Conservation (phyloP, 495 filamentous ascomycete genomes). For the Venustampulla echinocandica region DNA sequence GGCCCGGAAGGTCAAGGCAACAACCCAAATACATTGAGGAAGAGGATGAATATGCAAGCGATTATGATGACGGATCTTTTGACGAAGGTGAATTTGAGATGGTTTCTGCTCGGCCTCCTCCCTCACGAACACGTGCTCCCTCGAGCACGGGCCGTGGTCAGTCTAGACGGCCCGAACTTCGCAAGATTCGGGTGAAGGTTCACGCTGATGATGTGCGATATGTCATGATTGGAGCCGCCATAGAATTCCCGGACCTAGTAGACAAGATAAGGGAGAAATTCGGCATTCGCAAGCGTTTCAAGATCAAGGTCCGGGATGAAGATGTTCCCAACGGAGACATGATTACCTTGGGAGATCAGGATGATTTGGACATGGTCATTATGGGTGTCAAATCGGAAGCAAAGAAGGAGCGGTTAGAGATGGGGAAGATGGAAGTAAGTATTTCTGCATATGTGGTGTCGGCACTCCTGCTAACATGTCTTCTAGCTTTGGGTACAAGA, state of each 20-base stretch:
- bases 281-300: constrained; percentile 56
- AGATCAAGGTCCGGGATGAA: constrained; percentile 77
- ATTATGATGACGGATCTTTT: constrained; percentile 58
- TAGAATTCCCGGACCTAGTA: constrained; percentile 70
- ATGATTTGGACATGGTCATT: constrained; percentile 86
- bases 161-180: constrained; percentile 40
- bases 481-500: constrained; percentile 24
- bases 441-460: not conserved
- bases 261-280: constrained; percentile 79
- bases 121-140: constrained; percentile 29
- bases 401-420: constrained; percentile 63
- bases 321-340: constrained; percentile 72
- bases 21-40: constrained; percentile 61
- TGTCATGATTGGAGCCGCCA: constrained; percentile 68
- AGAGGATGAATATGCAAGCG: constrained; percentile 60
- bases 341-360: constrained; percentile 94
- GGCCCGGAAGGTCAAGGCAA: constrained; percentile 24
- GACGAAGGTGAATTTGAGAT: constrained; percentile 82
- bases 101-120: constrained; percentile 38
- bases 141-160: constrained; percentile 32
- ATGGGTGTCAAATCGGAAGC: constrained; percentile 56
- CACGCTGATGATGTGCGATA: constrained; percentile 90
- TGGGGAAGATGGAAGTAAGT: constrained; percentile 93
- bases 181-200: constrained; percentile 78
- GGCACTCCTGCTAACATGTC: constrained; percentile 9